Evolutionary conservation across 2,329 filamentous ascomycete genomes (phyloP).

Genomic region (Talaromyces sp.): DNA sequence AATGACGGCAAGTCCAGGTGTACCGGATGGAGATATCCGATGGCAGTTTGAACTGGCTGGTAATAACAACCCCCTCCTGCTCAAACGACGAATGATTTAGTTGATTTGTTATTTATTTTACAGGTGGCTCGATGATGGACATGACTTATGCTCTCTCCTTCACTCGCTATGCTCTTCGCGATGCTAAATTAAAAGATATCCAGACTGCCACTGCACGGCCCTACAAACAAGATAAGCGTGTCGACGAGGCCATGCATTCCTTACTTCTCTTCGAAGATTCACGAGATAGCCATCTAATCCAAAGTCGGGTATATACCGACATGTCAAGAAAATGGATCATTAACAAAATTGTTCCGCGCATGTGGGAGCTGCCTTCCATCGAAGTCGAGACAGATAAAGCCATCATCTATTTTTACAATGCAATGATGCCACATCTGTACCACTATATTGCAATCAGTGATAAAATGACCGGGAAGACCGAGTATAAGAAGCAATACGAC

Average conservation of each 20-base stretch:
- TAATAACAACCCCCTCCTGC: conserved; percentile 5
- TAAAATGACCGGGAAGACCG: conserved; percentile 23
- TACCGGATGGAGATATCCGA: conserved; percentile 30
- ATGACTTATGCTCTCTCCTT: conserved; percentile 32
- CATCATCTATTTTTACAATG: conserved; percentile 28
- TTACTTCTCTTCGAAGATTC: conserved; percentile 23
- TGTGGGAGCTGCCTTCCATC: conserved; percentile 31
- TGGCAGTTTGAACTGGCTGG: conserved; percentile 35
- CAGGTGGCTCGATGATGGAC: conserved; percentile 37
- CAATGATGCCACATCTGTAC: conserved; percentile 32
- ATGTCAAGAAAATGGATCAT: conserved; percentile 21
- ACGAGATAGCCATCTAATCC: conserved; percentile 16
- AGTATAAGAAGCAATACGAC: conserved; percentile 21
- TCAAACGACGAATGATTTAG: neutral
- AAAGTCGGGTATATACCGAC: conserved; percentile 28
- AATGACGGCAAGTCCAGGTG: conserved; percentile 22
- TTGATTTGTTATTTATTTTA: neutral
- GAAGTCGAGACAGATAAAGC: conserved; percentile 28
- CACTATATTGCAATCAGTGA: conserved; percentile 28
- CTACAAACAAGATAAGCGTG: conserved; percentile 21
- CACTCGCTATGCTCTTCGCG: conserved; percentile 29
- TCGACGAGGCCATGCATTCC: conserved; percentile 30
- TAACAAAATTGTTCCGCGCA: conserved; percentile 20
- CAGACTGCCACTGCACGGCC: conserved; percentile 25
- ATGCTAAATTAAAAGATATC: conserved; percentile 23